Conservation (phyloP, 345 rosid species). For the Theobroma cacao region DNA sequence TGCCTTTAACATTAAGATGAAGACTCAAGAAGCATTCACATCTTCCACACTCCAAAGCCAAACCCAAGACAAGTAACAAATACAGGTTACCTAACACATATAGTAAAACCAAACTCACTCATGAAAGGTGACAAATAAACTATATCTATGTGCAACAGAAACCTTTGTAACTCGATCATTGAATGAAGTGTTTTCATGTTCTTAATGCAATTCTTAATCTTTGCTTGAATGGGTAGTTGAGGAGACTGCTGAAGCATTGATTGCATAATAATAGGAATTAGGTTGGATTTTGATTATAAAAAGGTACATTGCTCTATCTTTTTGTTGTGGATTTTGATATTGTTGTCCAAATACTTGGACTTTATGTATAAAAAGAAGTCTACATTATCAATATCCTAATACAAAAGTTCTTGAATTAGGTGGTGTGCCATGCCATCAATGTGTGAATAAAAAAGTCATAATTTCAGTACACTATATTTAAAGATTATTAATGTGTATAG, state of each 20-base stretch:
- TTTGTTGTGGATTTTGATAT: background rate
- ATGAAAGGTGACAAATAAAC: background rate
- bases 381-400: background rate
- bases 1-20: background rate
- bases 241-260: background rate
- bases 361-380: background rate
- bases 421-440: background rate
- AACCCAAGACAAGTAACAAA: background rate
- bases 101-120: background rate
- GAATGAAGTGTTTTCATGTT: background rate
- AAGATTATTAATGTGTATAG: background rate
- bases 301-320: background rate
- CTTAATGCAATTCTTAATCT: background rate
- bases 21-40: slow-evolving; percentile 10
- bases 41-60: background rate
- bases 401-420: background rate
- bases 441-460: background rate
- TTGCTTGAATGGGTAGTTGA: slow-evolving; percentile 10
- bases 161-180: background rate
- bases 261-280: background rate
- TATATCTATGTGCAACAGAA: background rate
- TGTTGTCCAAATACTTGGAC: background rate
- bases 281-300: background rate
- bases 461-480: background rate
- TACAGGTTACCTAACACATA: background rate